Base-by-base conservation (phyloP, 768 basidiomycete genomes). In the Cystobasidium ongulense region DNA sequence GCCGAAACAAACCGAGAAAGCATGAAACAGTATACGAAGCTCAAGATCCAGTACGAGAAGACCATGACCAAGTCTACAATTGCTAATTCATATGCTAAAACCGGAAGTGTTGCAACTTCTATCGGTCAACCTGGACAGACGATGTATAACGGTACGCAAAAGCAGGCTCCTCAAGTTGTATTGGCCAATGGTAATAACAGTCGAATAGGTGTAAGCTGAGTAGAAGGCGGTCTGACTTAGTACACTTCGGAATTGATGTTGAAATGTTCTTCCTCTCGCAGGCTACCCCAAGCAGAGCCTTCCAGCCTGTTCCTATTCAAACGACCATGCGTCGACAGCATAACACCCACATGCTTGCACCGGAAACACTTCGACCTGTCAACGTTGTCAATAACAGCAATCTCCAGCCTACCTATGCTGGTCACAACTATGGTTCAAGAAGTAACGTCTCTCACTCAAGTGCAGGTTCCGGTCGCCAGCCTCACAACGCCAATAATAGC, bases 11-110 rank as follows among this genome's bases (percentile, higher is more conserved):
- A 78, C 74, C 65, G 66, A 29, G 65, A 63, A 25, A 78, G 76
- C 41, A 73, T 77, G 36, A 78, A 77, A 36, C 78, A 78, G n/a
- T 80, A 80, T 63, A 62, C 50, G 8, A 79, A 79, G 75, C 77
- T 80, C 54, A 76, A 77, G 72, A 15, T 67, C 0, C 75, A 76
- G 65, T 76, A 75, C 73, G 76, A 77, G 54, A 77, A 77, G 71
- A 23, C 70, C 0, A 76, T 76, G 71, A 73, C 71, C 50, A 76
- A 75, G 52, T 67, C 73, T 0, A 70, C 76, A 21, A 52, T 64
- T 46, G 72, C 63, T 7, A 18, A 59, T 29, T 13, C 66, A 4
- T 38, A 36, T 38, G 63, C 38, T 11, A 64, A 43, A 23, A 10
- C 36, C 17, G 4, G 33, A 2, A 25, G 1, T 15, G 33, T 23